A percentile compares a stretch with the other conserved stretches of the same genome.
phyloP scores from a whole-genome alignment of 352 stramenopile genomes.

The Pythium myriotylum region DNA sequence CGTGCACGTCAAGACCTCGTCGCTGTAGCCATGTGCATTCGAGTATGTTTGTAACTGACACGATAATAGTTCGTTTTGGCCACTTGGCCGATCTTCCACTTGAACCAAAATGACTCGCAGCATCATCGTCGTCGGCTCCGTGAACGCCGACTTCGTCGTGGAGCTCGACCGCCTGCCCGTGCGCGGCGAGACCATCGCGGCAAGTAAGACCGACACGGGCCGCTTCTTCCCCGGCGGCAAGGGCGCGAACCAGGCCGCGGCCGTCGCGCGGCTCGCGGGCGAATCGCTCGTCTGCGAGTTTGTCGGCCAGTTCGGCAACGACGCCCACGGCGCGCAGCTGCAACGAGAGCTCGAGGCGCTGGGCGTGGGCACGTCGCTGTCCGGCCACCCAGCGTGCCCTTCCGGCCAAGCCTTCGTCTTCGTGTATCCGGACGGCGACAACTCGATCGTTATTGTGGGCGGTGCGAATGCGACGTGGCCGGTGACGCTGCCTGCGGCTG shows the following conservation, averaged over 20 bases:
- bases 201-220: slow-evolving; percentile 56
- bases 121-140: slow-evolving; percentile 79
- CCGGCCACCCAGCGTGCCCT: slow-evolving; percentile 41
- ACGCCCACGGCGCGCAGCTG: slow-evolving; percentile 59
- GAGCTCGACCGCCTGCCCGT: slow-evolving; percentile 67
- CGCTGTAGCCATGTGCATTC: slow-evolving; percentile 10
- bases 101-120: slow-evolving; percentile 4
- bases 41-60: not conserved
- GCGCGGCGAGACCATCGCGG: slow-evolving; percentile 68
- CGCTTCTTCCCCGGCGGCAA: slow-evolving; percentile 76
- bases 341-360: slow-evolving; percentile 35
- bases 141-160: slow-evolving; percentile 83
- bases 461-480: slow-evolving; percentile 76
- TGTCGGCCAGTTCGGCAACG: slow-evolving; percentile 73
- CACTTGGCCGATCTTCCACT: too few species aligned
- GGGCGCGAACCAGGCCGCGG: slow-evolving; percentile 79
- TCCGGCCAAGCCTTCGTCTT: slow-evolving; percentile 86
- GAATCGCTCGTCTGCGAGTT: slow-evolving; percentile 40
- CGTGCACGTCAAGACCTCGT: slow-evolving; percentile 5
- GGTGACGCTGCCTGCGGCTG: slow-evolving; percentile 29
- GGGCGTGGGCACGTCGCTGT: slow-evolving; percentile 44
- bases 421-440: slow-evolving; percentile 78
- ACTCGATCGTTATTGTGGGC: slow-evolving; percentile 85
- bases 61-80: too few species aligned
- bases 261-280: slow-evolving; percentile 47